Evolutionary conservation across 176 grass and related monocot genomes (phyloP), one percentile per base, ranked within the genome.

Genomic region (Bolboschoenus planiculmis): DNA sequence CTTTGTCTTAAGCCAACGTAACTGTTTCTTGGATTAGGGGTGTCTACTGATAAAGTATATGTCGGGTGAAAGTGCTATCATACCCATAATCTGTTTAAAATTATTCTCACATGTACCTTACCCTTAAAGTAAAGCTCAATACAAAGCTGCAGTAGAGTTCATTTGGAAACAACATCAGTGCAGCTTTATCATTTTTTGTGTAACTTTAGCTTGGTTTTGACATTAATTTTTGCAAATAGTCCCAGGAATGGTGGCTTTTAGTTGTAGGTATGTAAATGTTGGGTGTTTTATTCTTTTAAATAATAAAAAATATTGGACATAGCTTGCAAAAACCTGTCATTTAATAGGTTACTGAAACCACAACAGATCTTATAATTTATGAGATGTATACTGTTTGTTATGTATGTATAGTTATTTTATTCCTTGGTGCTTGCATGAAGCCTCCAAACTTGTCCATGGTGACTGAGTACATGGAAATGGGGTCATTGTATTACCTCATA

Each of bases 401-500:
- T 87, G 29, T 80, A 83, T 80, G 4, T 95, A 66, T 82, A 99
- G 97, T 99, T 83, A 99, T 99, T 83, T 89, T 99, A 87, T 99
- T 99, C 88, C 97, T 99, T 81, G 97, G 97, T 59, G 97, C 97
- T 88, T 99, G 97, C 83, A 99, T 99, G 90, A 94, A 81, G 23
- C 97, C 97, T 87, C 97, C 97, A 65, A 90, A 93, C 88, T 81
- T 99, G 26, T 99, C 97, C 86, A 99, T 99, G 97, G 89, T 96
- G 76, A 99, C 97, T 7, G 97, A 99, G 88, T 99, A 99, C 85
- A 99, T 99, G 97, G 97, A 99, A 91, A 99, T 93, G 97, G 97
- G 97, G 58, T 99, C 97, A 20, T 83, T 99, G 83, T 99, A 99
- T 80, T 99, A 96, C 85, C 90, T 99, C 60, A 99, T 99, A 80